Conservation (phyloP, 176 grass and related monocot genomes). For the Aegilops tauschii region DNA sequence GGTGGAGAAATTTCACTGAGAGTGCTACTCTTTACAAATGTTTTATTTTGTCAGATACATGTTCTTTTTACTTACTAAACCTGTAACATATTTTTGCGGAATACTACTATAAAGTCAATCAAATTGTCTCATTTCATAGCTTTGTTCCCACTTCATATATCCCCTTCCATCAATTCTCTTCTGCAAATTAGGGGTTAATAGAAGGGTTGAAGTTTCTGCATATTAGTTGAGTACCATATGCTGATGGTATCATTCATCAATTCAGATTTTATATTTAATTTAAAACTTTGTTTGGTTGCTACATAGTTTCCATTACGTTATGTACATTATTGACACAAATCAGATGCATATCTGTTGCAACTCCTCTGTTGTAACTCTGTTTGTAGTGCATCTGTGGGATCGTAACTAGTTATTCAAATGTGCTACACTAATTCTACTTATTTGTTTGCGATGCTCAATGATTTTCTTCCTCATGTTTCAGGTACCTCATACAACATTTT, state of each 20-base stretch:
- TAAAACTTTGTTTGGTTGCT: not conserved
- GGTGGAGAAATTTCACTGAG: not conserved
- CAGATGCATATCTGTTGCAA: not conserved
- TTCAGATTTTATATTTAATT: not conserved
- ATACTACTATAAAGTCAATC: not conserved
- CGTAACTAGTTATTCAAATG: not conserved
- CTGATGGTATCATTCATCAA: not conserved
- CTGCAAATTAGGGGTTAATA: not conserved
- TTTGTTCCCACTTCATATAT: not conserved
- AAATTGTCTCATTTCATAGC: not conserved
- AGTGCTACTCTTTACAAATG: not conserved
- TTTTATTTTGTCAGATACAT: not conserved
- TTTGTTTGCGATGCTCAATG: not conserved
- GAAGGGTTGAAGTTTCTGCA: not conserved
- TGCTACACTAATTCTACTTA: not conserved
- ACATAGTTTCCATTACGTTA: not conserved
- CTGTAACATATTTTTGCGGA: not conserved
- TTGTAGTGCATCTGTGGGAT: not conserved
- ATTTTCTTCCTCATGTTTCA: conserved; percentile 50
- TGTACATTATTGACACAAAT: not conserved
- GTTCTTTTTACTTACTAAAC: not conserved
- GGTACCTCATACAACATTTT: conserved; percentile 88
- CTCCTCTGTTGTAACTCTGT: not conserved
- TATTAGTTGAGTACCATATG: not conserved
- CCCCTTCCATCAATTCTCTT: not conserved